Conservation (phyloP, 768 basidiomycete species). For the Mycena crocata region DNA sequence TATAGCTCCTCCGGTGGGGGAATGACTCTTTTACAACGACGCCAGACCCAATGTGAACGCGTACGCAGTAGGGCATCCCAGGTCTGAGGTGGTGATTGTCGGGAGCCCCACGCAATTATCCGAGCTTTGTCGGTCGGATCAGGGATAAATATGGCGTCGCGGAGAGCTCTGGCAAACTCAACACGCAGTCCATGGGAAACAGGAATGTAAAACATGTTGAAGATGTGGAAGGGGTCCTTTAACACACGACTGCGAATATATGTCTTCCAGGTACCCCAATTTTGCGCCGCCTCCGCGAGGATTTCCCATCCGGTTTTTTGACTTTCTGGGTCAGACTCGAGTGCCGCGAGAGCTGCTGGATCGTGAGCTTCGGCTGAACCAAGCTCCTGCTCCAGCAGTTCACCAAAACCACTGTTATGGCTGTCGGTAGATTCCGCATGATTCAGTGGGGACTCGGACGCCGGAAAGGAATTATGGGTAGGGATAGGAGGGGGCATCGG, state of each 20-base stretch:
- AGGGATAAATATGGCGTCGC: slow-evolving; percentile 35
- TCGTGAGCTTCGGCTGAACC: not conserved
- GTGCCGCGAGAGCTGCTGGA: not conserved
- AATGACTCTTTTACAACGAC: slow-evolving; percentile 41
- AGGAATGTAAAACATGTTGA: slow-evolving; percentile 35
- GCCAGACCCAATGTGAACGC: slow-evolving; percentile 41
- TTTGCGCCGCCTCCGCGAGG: not conserved
- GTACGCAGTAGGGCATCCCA: not conserved
- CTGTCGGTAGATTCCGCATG: no score
- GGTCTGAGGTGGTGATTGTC: not conserved
- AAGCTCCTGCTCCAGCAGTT: not conserved
- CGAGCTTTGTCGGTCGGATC: slow-evolving; percentile 31
- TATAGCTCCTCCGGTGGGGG: slow-evolving; percentile 47
- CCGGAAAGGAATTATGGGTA: not conserved
- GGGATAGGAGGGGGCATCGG: not conserved
- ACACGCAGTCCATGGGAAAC: slow-evolving; percentile 33
- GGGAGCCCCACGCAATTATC: not conserved
- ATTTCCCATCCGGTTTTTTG: not conserved
- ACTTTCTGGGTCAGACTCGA: not conserved
- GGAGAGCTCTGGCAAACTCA: slow-evolving; percentile 31
- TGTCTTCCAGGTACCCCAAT: not conserved
- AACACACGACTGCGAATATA: slow-evolving; percentile 17
- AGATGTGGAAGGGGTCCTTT: slow-evolving; percentile 31
- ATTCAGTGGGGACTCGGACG: no score
- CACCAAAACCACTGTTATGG: not conserved